These are phyloP conservation scores for Dictyostelium capitatum DNA, from an alignment of 78 protist species.

Conservation along the genomic window DNA sequence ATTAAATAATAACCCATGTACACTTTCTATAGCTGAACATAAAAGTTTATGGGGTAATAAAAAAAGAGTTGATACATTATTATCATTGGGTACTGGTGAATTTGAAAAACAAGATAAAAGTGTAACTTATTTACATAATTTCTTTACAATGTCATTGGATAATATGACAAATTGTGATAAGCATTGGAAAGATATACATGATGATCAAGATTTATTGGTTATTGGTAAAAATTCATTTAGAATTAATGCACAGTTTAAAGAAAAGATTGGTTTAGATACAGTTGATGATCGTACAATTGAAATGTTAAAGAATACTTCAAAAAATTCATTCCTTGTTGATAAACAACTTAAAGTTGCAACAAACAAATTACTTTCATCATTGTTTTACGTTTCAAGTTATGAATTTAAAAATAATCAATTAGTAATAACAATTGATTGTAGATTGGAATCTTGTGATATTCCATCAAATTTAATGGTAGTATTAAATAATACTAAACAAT, in stretches of 20 bases:
- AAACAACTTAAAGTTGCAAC: not conserved
- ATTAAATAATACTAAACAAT: no score
- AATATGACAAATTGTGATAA: not conserved
- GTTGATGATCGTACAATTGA: not conserved
- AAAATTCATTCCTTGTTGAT: no score
- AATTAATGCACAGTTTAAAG: not conserved
- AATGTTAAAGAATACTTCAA: not conserved
- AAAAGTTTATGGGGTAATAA: not conserved
- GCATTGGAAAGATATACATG: not conserved
- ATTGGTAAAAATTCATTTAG: not conserved
- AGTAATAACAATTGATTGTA: not conserved
- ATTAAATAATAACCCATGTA: not conserved
- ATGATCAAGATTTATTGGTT: not conserved
- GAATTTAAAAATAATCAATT: not conserved
- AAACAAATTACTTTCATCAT: not conserved
- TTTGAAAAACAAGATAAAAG: no score
- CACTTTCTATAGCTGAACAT: not conserved
- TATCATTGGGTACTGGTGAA: not conserved
- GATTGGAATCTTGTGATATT: not conserved
- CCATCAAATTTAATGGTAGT: not conserved
- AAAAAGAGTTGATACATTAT: not conserved
- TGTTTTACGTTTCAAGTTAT: not conserved
- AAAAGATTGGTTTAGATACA: not conserved
- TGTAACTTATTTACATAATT: no score
- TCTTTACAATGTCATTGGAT: no score